Conservation (phyloP, 306 rosid genomes). For the Dalbergia oliveri region DNA sequence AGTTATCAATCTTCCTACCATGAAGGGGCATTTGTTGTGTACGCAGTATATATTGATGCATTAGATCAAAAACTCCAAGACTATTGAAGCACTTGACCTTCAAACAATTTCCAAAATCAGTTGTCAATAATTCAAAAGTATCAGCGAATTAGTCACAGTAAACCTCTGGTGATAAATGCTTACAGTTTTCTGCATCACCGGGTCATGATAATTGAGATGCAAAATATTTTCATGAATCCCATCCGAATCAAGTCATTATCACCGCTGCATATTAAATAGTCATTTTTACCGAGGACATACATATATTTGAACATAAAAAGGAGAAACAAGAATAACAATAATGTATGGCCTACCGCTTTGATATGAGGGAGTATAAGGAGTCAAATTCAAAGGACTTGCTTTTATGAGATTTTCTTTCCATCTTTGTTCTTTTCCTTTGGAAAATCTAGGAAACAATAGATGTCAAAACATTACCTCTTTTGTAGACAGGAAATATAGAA, state of each 20-base stretch:
- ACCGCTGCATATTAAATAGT: constrained; percentile 68
- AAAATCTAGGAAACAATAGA: constrained; percentile 64
- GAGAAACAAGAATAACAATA: constrained; percentile 38
- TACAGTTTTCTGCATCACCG: constrained; percentile 94
- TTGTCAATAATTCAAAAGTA: constrained; percentile 42
- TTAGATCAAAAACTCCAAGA: constrained; percentile 79
- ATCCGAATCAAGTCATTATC: constrained; percentile 87
- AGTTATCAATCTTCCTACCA: constrained; percentile 61
- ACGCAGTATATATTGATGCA: constrained; percentile 74
- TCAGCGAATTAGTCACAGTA: constrained; percentile 30
- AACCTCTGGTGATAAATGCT: constrained; percentile 45
- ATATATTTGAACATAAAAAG: constrained; percentile 1
- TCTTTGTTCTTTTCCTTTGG: constrained; percentile 73
- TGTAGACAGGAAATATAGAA: constrained; percentile 39
- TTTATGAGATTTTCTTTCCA: constrained; percentile 60
- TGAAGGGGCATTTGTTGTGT: constrained; percentile 75
- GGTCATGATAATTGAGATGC: constrained; percentile 92
- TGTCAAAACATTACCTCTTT: constrained; percentile 14
- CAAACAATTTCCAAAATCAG: constrained; percentile 50
- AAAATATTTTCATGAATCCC: constrained; percentile 94
- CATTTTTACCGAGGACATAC: constrained; percentile 29
- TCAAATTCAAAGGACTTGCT: constrained; percentile 66
- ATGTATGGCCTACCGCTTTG: constrained; percentile 69
- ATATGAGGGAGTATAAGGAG: constrained; percentile 73
- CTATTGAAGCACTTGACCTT: constrained; percentile 85